Evolutionary conservation across 192 early-diverging fungal genomes (phyloP), one percentile per base, ranked within the genome.

Genomic region (Ambispora gerdemannii): DNA sequence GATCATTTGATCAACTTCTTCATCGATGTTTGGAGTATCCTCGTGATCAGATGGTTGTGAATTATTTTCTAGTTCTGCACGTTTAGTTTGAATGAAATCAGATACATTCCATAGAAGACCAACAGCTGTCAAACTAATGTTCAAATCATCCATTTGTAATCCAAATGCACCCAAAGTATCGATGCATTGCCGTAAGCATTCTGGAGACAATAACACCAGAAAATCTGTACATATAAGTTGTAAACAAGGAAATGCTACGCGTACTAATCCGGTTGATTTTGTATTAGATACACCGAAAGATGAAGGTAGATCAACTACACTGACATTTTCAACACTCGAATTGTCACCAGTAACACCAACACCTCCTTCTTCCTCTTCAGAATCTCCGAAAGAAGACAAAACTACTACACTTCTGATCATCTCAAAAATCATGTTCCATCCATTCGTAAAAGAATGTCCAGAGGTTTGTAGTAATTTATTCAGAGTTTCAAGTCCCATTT

Each of bases 141-240:
- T 99, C 47, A 98, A 77, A 75, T 98, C 97, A 31, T 93, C 92
- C 15, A 76, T 77, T 72, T 95, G 92, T 24, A 83, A 72, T 1
- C 93, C 93, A 85, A 95, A 98, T 27, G 81, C 76, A 17, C 83
- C 89, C 28, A 98, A 68, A 0, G 90, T 88, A 56, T 90, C 83
- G 63, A 97, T 93, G 70, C 93, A 94, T 36, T 88, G 84, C 17
- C 87, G 83, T 49, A 99, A 72, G 50, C 90, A 87, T 7, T 77
- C 77, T 2, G 95, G 91, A 17, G 82, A 80, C 72, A 97, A 75
- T 4, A 91, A 81, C 6, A 91, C 84, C 49, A 99, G 69, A 69
- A 97, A 97, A 74, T 99, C 97, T 0, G 91, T 92, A 75, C 95
- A 98, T 27, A 99, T 92, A 17, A 99, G 77, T 73, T 99, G 95